Evolutionary conservation across 352 stramenopile genomes (phyloP), one percentile per base, ranked within the genome.

Genomic region (Phytophthora constricta): DNA sequence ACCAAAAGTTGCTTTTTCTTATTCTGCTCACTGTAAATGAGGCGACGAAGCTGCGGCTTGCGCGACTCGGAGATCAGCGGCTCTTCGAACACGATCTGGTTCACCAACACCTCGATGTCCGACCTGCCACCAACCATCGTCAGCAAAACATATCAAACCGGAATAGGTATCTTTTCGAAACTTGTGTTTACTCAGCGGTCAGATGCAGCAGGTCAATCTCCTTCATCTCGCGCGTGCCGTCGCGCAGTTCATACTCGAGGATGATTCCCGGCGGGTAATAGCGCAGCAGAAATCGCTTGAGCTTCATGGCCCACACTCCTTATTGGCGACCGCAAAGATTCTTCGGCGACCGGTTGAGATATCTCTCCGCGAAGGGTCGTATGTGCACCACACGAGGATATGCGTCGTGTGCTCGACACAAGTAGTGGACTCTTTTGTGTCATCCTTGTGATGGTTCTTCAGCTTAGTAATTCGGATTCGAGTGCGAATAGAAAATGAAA

Each of bases 251-350:
- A 73, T 98, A 98, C 77, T 99, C 96, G 61, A 99, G 84, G 63
- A 98, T 98, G 74, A 99, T 98, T 10, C 95, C 91, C 31, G 95
- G 95, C 57, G 96, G 95, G 67, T 98, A 98, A 77, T 98, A 98
- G 52, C 96, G 80, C 62, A 98, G 77, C 65, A 98, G 68, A 68
- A 98, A 98, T 42, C 95, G 80, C 80, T 98, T 98, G 25, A 98
- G 84, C 80, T 98, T 98, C 96, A 98, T 98, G 49, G 39, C 28
- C n/a, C 2, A 17, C 4, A 37, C 31, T 7, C 13, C 31, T 37
- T 37, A 37, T 37, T 37, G 31, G 31, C 31, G 13, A 37, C 13
- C 31, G 31, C 31, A n/a, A n/a, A n/a, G 31, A 37, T 37, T 11
- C 31, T 55, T 45, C 23, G 37, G 19, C 23, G n/a, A n/a, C n/a